Evolutionary conservation across 192 early-diverging fungal species (phyloP), one percentile per base, ranked within the genome.

Genomic region (Coemansia sp.): DNA sequence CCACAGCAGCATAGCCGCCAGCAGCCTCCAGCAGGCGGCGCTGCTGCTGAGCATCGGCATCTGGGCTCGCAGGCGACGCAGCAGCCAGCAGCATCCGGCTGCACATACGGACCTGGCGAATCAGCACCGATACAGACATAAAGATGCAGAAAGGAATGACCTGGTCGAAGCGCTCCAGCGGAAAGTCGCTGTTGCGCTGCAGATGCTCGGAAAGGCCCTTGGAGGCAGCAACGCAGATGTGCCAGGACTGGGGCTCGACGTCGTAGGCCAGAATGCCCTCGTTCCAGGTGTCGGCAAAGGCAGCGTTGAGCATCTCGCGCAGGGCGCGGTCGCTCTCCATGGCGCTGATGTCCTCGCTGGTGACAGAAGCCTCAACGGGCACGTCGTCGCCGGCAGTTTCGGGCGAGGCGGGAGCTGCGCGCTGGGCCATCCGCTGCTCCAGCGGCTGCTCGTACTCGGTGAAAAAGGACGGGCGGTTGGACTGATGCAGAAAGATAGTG

Each of bases 111-210:
- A 70, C 58, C 41, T 77, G 67, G 11, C 74, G 62, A 16, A 77
- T 64, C 15, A 77, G 60, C 40, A 77, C 67, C 3, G 74, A 69
- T 0, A 69, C 48, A 5, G 74, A 77, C 67, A 77, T 77, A 57
- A 77, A 77, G 30, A 77, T 77, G 43, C 74, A 77, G 34, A 77
- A 77, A 2, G 74, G 74, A 36, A 77, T 77, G 60, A 77, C 68
- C 44, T 77, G 74, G 56, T 77, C 74, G 14, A 77, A 77, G 16
- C 74, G 63, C 46, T 77, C 67, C 47, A 77, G 40, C 38, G 74
- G 74, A 32, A 77, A 55, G 39, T 77, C 74, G 37, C 41, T 48
- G 47, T 77, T 77, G 20, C 74, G 59, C 38, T 67, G 59, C 46
- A 77, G 20, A 31, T 71, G 67, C 53, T 77, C 74, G 0, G 68